Evolutionary conservation across 768 basidiomycete species (phyloP), one percentile per base, ranked within the genome.

Genomic region (Rhodotorula diobovata): DNA sequence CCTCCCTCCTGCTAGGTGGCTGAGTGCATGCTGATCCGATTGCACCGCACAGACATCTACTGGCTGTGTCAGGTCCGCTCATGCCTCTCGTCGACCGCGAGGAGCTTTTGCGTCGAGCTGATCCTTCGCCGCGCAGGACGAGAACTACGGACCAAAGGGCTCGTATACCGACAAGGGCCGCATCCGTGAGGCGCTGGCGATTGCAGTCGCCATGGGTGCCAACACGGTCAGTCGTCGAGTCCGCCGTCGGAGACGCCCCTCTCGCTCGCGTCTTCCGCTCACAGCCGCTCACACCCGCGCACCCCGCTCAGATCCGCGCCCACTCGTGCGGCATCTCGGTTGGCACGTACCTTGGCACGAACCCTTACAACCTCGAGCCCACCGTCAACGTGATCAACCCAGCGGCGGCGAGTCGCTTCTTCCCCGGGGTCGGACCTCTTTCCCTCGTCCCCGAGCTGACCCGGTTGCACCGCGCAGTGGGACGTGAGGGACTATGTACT

Each of bases 341-440:
- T 32, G 79, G 79, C 14, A 75, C 62, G 2, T 48, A 63, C 48
- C 8, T 11, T 23, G 46, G 46, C 14, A 18, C 1, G 28, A 71
- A 78, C 58, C 73, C 77, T 2, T 64, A 80, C 60, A 74, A 76
- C 50, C 66, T 79, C 68, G 70, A 78, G 61, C 79, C 78, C 8
- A 50, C 61, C 4, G 59, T 75, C 9, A 73, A 68, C 23, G 62
- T 68, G 1, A 76, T 76, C 67, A 78, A 79, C 64, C 71, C 77
- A 20, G 72, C 63, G 68, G 73, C 53, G 66, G 80, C 59, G 25
- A 25, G 61, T 63, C 43, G 8, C 15, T 3, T 2, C 37, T 32
- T 16, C 30, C 54, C 34, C 59, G 8, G 9, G 21, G 25, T 35
- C n/a, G n/a, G n/a, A n/a, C n/a, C n/a, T n/a, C n/a, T n/a, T 61